These are phyloP conservation scores for Polygonum aviculare DNA, from an alignment of 148 eudicot genomes.

Conservation along the genomic window DNA sequence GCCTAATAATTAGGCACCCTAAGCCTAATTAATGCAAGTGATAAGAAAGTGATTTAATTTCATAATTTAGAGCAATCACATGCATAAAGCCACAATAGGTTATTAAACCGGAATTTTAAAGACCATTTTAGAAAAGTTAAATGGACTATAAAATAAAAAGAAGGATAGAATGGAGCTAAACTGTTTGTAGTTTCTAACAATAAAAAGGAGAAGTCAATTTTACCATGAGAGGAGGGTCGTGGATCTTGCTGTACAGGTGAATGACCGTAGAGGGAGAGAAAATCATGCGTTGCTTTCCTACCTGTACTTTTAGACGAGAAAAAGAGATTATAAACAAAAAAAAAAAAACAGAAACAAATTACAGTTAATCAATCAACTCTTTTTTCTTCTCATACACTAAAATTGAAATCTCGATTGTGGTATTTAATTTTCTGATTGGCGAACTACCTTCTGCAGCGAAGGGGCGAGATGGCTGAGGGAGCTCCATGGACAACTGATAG, in stretches of 20 bases:
- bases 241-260: constrained; percentile 83
- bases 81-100: constrained; percentile 31
- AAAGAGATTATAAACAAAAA: neutral
- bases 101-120: neutral
- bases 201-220: constrained; percentile 6
- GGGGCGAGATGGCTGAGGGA: constrained; percentile 62
- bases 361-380: neutral
- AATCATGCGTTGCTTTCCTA: constrained; percentile 72
- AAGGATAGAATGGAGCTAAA: neutral
- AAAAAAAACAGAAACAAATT: neutral
- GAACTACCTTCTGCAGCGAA: constrained; percentile 56
- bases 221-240: constrained; percentile 67
- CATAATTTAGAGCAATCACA: constrained; percentile 22
- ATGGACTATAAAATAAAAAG: neutral
- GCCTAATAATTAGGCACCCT: constrained; percentile 16
- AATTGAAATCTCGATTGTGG: neutral
- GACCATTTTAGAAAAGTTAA: neutral
- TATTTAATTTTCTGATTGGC: neutral
- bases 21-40: constrained; percentile 24
- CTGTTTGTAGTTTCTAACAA: neutral
- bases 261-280: constrained; percentile 63
- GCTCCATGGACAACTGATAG: constrained; percentile 42
- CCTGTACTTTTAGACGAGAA: constrained; percentile 35
- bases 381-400: neutral
- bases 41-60: constrained; percentile 9